Conservation (phyloP, 2,329 filamentous ascomycete genomes). For the Coniochaeta sp. region DNA sequence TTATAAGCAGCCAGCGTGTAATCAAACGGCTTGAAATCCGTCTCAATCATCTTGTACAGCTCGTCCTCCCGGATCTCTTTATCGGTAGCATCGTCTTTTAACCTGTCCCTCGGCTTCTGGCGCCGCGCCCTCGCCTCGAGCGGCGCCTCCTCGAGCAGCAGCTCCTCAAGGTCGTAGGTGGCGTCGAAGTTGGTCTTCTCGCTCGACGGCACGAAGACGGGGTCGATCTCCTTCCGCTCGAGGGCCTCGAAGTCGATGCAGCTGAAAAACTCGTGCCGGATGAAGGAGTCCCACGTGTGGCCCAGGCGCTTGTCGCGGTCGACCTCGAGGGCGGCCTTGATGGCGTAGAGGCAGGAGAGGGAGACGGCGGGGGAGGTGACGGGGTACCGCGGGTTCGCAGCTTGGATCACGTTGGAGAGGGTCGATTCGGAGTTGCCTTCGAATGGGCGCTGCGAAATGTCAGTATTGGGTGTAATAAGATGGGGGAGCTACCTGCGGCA, state of each 20-base stretch:
- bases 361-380: conserved; percentile 87
- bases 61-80: conserved; percentile 94
- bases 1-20: conserved; percentile 80
- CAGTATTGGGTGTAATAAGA: conserved; percentile 15
- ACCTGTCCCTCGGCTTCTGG: conserved; percentile 84
- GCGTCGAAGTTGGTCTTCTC: conserved; percentile 99
- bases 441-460: conserved; percentile 67
- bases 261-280: conserved; percentile 82
- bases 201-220: conserved; percentile 85
- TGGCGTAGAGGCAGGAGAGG: conserved; percentile 80
- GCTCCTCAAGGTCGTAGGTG: conserved; percentile 92
- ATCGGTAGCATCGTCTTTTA: conserved; percentile 90
- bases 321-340: conserved; percentile 73
- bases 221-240: conserved; percentile 80
- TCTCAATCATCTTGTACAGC: conserved; percentile 89
- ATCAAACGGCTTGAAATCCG: conserved; percentile 89
- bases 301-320: conserved; percentile 79
- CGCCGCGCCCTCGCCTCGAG: conserved; percentile 85
- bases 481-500: neutral
- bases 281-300: conserved; percentile 80
- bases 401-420: conserved; percentile 73
- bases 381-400: conserved; percentile 79
- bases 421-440: conserved; percentile 81
- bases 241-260: conserved; percentile 77
- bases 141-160: conserved; percentile 89